These are phyloP conservation scores for Colletotrichum somersetense DNA, from an alignment of 2,329 filamentous ascomycete genomes.

Conservation along the genomic window DNA sequence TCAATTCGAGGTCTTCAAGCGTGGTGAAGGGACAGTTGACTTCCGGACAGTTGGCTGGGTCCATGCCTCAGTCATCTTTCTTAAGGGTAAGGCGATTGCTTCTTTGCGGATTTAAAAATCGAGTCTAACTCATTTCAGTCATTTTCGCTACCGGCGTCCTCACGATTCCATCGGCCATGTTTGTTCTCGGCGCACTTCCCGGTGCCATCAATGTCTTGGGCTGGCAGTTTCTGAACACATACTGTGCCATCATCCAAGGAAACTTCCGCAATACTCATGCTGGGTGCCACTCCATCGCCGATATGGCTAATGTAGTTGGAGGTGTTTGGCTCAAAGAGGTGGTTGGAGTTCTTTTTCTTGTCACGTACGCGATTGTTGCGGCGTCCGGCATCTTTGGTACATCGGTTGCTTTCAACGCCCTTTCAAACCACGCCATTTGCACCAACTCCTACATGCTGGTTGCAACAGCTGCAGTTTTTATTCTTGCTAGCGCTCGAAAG, in stretches of 20 bases:
- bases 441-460: slow-evolving; percentile 70
- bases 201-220: slow-evolving; percentile 58
- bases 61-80: slow-evolving; percentile 61
- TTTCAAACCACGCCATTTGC: slow-evolving; percentile 69
- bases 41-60: slow-evolving; percentile 63
- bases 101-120: background rate
- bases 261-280: slow-evolving; percentile 55
- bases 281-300: slow-evolving; percentile 58
- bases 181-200: slow-evolving; percentile 56
- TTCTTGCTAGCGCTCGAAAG: slow-evolving; percentile 66
- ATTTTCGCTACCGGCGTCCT: slow-evolving; percentile 60
- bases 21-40: slow-evolving; percentile 56
- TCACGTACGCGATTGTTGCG: slow-evolving; percentile 68
- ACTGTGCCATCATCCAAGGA: slow-evolving; percentile 55
- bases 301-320: slow-evolving; percentile 70
- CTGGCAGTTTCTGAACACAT: slow-evolving; percentile 57
- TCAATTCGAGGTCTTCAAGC: slow-evolving; percentile 59
- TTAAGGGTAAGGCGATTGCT: slow-evolving; percentile 51
- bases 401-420: slow-evolving; percentile 70
- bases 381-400: slow-evolving; percentile 71
- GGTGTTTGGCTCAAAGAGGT: slow-evolving; percentile 65
- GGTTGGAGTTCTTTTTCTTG: slow-evolving; percentile 66
- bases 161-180: slow-evolving; percentile 58
- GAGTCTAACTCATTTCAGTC: slow-evolving; percentile 43
- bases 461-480: slow-evolving; percentile 62